Base-by-base conservation (phyloP, 2,329 filamentous ascomycete genomes). In the Fusarium papillatum region DNA sequence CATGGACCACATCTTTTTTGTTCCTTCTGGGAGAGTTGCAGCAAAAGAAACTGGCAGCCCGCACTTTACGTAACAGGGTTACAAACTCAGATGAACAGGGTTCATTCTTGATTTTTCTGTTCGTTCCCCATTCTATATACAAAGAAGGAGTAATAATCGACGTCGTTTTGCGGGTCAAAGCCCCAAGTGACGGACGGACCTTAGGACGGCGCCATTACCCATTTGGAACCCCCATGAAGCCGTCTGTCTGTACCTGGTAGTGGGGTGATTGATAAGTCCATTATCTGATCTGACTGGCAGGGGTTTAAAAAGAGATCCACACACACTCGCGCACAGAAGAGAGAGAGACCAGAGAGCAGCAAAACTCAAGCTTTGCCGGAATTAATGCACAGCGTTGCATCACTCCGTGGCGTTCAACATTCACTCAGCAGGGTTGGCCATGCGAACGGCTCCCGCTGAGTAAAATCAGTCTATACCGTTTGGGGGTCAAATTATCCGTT, bases 241-340 rank as follows among this genome's bases (percentile, higher is more conserved):
- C 46, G 53, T 46, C 34, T 24, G 53, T 46, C 34, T 24, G 62
- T 76, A 69, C 69, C 63, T 64, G 14, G 57, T 19, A 50, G 74
- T 76, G 68, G 74, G 71, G 74, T 76, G 74, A 76, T 76, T 76
- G 74, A 76, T 76, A 76, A 76, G 68, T 71, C 16, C 39, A 68
- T 55, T 76, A 76, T 76, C 74, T 76, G 74, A 76, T 76, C 74
- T 43, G 71, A 76, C 71, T 60, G 34, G 62, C 73, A 74, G 71
- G 74, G 74, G 74, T 50, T 71, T 13, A 19, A 31, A 31, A 31
- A 31, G 14, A 67, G 64, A 19, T 66, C 68, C 65, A 70, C 55
- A 61, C 65, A 68, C 34, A 24, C 38, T 7, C 38, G 17, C 59
- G 24, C 24, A 29, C 59, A 43, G 17, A 36, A 36, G 34, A 36